Conservation (phyloP, 2,329 filamentous ascomycete genomes). For the Pseudogymnoascus sp. region DNA sequence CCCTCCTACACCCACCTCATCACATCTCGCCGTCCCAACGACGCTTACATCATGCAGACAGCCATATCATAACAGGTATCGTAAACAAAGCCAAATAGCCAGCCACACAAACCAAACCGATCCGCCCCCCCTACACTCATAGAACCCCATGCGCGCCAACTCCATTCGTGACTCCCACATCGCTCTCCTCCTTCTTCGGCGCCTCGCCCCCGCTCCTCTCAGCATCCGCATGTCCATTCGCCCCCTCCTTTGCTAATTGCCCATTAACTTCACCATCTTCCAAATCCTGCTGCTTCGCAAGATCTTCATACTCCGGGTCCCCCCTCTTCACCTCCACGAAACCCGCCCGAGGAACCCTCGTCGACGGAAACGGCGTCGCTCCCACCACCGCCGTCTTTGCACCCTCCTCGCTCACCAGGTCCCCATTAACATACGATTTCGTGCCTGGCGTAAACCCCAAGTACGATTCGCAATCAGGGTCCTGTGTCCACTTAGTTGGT, state of each 20-base stretch:
- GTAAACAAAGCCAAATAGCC: conserved; percentile 6
- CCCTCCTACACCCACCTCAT: not conserved
- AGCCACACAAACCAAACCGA: not conserved
- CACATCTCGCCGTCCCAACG: not conserved
- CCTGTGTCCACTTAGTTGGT: conserved; percentile 47
- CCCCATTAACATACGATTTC: conserved; percentile 52
- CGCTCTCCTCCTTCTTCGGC: not conserved
- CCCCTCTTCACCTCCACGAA: conserved; percentile 42
- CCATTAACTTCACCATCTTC: not conserved
- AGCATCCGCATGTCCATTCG: not conserved
- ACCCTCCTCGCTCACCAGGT: conserved; percentile 43
- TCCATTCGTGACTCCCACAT: not conserved
- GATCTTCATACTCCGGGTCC: conserved; percentile 45
- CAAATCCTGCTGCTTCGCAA: conserved; percentile 44
- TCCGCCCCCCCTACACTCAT: not conserved
- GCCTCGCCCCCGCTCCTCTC: not conserved
- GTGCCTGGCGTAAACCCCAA: conserved; percentile 47
- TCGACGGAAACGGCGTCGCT: conserved; percentile 46
- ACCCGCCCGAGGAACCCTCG: conserved; percentile 43
- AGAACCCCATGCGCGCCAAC: not conserved
- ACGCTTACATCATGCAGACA: not conserved
- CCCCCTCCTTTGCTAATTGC: not conserved
- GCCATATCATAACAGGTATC: conserved; percentile 7
- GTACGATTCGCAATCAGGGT: conserved; percentile 46
- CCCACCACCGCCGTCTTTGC: conserved; percentile 41